phyloP scores from a whole-genome alignment of 78 protist species.

The Dictyostelium brefeldianum region DNA sequence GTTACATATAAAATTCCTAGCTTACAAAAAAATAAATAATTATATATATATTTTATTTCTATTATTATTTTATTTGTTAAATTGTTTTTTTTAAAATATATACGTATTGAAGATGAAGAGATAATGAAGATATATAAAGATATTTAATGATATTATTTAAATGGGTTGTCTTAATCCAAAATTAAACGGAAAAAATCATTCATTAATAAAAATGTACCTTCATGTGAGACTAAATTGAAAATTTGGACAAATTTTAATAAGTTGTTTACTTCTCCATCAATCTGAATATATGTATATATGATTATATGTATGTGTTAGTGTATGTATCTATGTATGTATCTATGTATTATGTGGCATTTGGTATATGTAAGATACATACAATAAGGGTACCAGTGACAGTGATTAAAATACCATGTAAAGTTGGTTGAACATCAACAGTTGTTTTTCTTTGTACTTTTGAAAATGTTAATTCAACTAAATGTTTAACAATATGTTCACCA shows the following conservation, averaged over 20 bases:
- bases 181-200: constrained; percentile 5
- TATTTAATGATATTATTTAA: too few species aligned
- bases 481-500: not conserved
- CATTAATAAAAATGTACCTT: not conserved
- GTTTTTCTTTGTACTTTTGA: not conserved
- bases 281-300: too few species aligned
- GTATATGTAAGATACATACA: not conserved
- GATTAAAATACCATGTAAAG: not conserved
- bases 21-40: too few species aligned
- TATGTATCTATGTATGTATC: too few species aligned
- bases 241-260: constrained; percentile 6
- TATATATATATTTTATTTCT: too few species aligned
- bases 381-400: constrained; percentile 3
- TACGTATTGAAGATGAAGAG: too few species aligned
- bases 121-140: too few species aligned
- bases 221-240: not conserved
- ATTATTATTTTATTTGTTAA: not conserved
- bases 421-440: not conserved
- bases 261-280: not conserved
- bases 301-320: not conserved
- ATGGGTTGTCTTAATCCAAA: not conserved
- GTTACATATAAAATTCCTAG: too few species aligned
- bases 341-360: too few species aligned
- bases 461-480: constrained; percentile 4
- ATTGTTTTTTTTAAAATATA: not conserved